These are phyloP conservation scores for Rhodomyrtus psidioides DNA, from an alignment of 441 rosid genomes.

Conservation along the genomic window DNA sequence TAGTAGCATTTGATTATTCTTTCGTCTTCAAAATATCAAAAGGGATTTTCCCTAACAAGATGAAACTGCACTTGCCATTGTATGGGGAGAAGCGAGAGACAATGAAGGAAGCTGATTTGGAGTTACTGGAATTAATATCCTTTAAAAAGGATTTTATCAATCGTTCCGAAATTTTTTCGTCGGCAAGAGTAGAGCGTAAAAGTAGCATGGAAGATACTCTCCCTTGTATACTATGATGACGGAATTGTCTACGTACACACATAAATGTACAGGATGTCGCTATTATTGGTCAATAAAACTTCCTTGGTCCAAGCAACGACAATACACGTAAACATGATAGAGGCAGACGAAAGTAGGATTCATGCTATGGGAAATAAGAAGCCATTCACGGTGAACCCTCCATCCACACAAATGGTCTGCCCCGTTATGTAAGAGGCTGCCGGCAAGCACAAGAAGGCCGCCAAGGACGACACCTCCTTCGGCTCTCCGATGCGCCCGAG, in stretches of 20 bases:
- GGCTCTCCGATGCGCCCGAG: conserved; percentile 25
- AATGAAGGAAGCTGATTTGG: no score
- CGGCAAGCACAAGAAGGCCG: conserved; percentile 11
- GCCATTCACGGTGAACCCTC: conserved; percentile 17
- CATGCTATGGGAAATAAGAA: neutral
- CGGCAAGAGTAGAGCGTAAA: neutral
- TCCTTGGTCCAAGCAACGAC: neutral
- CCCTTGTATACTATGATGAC: neutral
- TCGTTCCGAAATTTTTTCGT: no score
- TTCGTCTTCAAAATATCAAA: no score
- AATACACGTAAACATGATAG: neutral
- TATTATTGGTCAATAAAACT: neutral
- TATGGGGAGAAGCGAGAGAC: no score
- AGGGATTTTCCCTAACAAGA: no score
- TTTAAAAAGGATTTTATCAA: no score
- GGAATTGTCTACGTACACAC: neutral
- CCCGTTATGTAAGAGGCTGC: conserved; percentile 32
- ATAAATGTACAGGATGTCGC: neutral
- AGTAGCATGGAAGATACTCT: neutral
- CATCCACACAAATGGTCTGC: conserved; percentile 35
- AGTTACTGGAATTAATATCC: no score
- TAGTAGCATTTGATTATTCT: no score
- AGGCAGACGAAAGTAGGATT: neutral
- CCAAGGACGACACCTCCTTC: conserved; percentile 32
- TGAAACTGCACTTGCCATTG: no score